These are phyloP conservation scores for Neocallimastix lanati DNA, from an alignment of 192 early-diverging fungal species.

Conservation along the genomic window DNA sequence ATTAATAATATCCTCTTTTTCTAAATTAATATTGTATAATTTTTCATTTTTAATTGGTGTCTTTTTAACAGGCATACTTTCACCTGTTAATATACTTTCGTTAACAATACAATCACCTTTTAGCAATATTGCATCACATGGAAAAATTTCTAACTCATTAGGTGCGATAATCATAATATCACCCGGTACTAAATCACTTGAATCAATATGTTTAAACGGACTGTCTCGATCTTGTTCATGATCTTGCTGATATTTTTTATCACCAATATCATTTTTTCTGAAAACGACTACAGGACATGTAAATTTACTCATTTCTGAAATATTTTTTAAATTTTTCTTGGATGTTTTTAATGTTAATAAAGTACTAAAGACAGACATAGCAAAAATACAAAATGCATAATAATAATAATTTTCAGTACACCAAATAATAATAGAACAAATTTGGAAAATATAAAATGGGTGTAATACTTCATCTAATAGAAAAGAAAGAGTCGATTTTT, in stretches of 20 bases:
- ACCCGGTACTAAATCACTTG: slow-evolving; percentile 85
- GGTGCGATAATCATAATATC: slow-evolving; percentile 51
- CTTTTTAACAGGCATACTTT: slow-evolving; percentile 88
- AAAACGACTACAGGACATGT: slow-evolving; percentile 58
- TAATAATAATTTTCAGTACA: slow-evolving; percentile 84
- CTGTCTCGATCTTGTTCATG: slow-evolving; percentile 8
- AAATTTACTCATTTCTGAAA: slow-evolving; percentile 77
- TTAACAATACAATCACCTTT: slow-evolving; percentile 93
- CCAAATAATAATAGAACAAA: slow-evolving; percentile 12
- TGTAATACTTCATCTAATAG: slow-evolving; percentile 32
- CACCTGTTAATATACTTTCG: slow-evolving; percentile 82
- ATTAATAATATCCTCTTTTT: slow-evolving; percentile 37
- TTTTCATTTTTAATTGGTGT: slow-evolving; percentile 47
- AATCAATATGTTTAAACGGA: slow-evolving; percentile 20
- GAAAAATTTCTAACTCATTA: slow-evolving; percentile 14
- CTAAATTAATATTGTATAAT: slow-evolving; percentile 40
- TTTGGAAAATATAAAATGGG: slow-evolving; percentile 32
- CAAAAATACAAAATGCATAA: slow-evolving; percentile 79
- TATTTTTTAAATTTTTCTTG: slow-evolving; percentile 42
- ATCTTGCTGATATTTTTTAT: no score
- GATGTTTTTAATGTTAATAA: slow-evolving; percentile 54
- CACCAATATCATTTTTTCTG: slow-evolving; percentile 32
- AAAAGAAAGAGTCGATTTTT: slow-evolving; percentile 18
- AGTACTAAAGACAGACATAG: slow-evolving; percentile 67
- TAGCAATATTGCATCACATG: slow-evolving; percentile 84